phyloP scores from a whole-genome alignment of 352 stramenopile species.

The Pythium brassicae region DNA sequence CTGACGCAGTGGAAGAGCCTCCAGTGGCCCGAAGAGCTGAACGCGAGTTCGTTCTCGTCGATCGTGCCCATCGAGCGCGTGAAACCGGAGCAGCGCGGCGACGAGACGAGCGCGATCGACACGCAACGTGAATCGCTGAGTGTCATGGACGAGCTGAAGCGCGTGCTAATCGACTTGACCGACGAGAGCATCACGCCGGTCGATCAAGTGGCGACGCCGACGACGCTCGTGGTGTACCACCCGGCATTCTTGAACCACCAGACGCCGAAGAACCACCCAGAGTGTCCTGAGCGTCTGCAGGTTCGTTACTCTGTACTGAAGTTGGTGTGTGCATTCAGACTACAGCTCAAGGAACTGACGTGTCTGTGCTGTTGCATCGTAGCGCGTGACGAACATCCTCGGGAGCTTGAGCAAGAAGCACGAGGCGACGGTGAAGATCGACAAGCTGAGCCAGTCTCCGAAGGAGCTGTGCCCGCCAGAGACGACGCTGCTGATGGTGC shows the following conservation, averaged over 20 bases:
- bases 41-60: constrained; percentile 37
- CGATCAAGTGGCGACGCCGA: constrained; percentile 24
- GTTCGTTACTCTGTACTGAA: constrained; percentile 26
- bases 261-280: constrained; percentile 76
- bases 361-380: not conserved
- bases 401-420: constrained; percentile 58
- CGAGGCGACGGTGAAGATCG: constrained; percentile 61
- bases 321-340: no score
- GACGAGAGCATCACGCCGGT: constrained; percentile 39
- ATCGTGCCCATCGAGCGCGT: constrained; percentile 17
- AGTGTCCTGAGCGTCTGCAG: constrained; percentile 78
- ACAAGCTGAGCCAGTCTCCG: constrained; percentile 57
- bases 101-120: constrained; percentile 2
- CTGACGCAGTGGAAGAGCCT: constrained; percentile 62
- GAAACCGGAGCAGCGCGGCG: constrained; percentile 24
- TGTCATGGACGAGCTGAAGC: constrained; percentile 73
- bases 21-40: constrained; percentile 56
- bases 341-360: not conserved
- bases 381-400: constrained; percentile 73
- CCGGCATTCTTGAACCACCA: constrained; percentile 82
- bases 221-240: constrained; percentile 78
- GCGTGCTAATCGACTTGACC: constrained; percentile 74
- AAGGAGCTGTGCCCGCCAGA: constrained; percentile 72
- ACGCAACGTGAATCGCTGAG: constrained; percentile 10
- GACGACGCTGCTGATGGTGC: constrained; percentile 75